phyloP scores from a whole-genome alignment of 352 stramenopile species.

The Phytophthora citrophthora region DNA sequence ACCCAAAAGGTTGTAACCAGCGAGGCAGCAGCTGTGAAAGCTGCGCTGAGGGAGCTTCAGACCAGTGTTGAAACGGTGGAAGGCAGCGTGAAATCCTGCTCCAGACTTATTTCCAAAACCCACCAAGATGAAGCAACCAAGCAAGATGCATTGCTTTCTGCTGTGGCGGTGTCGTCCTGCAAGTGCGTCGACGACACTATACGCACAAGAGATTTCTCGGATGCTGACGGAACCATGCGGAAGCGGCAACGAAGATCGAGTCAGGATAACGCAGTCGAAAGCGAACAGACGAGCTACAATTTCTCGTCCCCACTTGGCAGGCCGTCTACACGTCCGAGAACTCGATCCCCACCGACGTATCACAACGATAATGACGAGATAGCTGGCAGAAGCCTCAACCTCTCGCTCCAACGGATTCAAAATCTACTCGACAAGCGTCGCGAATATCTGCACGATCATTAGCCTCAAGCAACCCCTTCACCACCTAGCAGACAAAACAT shows the following conservation, averaged over 20 bases:
- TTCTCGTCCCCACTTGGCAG: not conserved
- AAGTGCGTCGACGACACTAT: constrained; percentile 12
- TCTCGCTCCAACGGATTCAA: constrained; percentile 50
- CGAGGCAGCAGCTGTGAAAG: constrained; percentile 26
- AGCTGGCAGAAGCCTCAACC: constrained; percentile 29
- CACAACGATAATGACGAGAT: constrained; percentile 17
- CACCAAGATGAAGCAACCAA: constrained; percentile 20
- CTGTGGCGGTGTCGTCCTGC: constrained; percentile 29
- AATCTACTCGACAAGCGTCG: constrained; percentile 53
- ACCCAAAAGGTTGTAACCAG: constrained; percentile 9
- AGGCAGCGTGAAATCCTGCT: constrained; percentile 30
- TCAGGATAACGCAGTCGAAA: not conserved
- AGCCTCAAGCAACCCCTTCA: not conserved
- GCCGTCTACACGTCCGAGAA: not conserved
- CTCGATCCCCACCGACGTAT: constrained; percentile 5
- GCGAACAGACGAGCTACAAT: not conserved
- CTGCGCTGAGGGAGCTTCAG: constrained; percentile 28
- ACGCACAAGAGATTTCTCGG: not conserved
- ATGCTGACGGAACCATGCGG: not conserved
- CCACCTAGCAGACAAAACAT: constrained; percentile 12
- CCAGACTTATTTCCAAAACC: constrained; percentile 15
- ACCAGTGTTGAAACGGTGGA: constrained; percentile 26
- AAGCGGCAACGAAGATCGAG: constrained; percentile 26
- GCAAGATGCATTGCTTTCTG: constrained; percentile 24
- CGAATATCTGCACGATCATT: constrained; percentile 14